These are phyloP conservation scores for Xylaria sp. DNA, from an alignment of 2,329 filamentous ascomycete species.

Conservation along the genomic window DNA sequence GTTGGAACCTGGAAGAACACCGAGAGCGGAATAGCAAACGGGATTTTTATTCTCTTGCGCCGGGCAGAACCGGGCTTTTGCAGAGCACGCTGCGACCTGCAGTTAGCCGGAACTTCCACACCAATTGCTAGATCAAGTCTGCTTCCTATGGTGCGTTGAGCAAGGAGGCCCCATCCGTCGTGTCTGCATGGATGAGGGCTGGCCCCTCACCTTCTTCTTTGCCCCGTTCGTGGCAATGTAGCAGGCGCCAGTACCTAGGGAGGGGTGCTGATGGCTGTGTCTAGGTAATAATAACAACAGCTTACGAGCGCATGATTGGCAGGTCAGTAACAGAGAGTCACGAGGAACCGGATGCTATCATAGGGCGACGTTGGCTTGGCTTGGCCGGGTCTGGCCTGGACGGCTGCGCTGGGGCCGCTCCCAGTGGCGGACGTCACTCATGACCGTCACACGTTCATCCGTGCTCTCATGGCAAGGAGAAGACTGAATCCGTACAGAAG, in stretches of 20 bases:
- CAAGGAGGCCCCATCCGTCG: slow-evolving; percentile 19
- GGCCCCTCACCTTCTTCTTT: background rate
- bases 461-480: background rate
- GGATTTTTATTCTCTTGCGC: slow-evolving; percentile 23
- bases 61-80: slow-evolving; percentile 19
- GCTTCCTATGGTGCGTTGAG: slow-evolving; percentile 20
- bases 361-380: background rate
- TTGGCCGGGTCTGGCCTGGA: slow-evolving; percentile 3
- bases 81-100: slow-evolving; percentile 31
- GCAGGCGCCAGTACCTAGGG: background rate
- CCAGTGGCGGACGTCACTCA: slow-evolving; percentile 10
- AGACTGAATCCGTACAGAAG: background rate
- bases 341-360: background rate
- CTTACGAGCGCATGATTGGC: background rate
- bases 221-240: background rate
- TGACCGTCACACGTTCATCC: slow-evolving; percentile 11
- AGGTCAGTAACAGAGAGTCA: slow-evolving; percentile 8
- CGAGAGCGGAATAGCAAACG: slow-evolving; percentile 16
- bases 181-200: background rate
- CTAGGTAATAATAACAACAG: slow-evolving; percentile 4
- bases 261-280: background rate
- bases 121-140: slow-evolving; percentile 24
- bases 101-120: slow-evolving; percentile 24
- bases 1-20: background rate
- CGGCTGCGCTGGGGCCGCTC: slow-evolving; percentile 2